A percentile compares a stretch with the other conserved stretches of the same genome.
Evolutionary conservation across 1,139 yeast genomes (phyloP).

Genomic region (Saccharomycopsis hybrid): DNA sequence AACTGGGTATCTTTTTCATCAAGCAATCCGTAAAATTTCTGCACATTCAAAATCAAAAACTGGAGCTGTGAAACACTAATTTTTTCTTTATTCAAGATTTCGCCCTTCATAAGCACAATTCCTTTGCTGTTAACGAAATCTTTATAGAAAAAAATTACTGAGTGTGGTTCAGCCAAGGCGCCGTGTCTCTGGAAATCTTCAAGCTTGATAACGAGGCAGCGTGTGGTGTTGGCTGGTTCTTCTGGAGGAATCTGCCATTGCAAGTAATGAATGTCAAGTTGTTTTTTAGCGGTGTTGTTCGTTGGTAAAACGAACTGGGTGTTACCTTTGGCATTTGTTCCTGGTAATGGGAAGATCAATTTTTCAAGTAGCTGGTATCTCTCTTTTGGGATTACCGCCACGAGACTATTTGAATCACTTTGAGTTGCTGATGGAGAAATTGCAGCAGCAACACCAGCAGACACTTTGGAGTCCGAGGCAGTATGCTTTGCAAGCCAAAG

Average conservation of each 20-base stretch:
- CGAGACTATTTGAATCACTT: no score
- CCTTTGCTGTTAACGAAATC: constrained; percentile 14
- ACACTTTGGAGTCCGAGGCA: background rate
- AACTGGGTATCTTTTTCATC: constrained; percentile 7
- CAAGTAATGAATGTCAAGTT: constrained; percentile 19
- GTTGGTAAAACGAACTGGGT: constrained; percentile 17
- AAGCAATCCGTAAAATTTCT: constrained; percentile 20
- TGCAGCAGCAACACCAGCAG: background rate
- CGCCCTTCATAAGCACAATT: constrained; percentile 20
- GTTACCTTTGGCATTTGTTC: constrained; percentile 1
- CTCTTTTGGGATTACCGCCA: constrained; percentile 4
- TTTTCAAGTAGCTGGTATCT: constrained; percentile 8
- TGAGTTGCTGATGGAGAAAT: background rate
- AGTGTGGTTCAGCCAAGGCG: constrained; percentile 12
- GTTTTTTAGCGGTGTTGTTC: constrained; percentile 11
- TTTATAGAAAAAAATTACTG: constrained; percentile 17
- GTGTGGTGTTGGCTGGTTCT: constrained; percentile 5
- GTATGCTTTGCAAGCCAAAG: constrained; percentile 14
- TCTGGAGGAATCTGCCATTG: constrained; percentile 17
- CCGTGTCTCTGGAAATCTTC: constrained; percentile 17
- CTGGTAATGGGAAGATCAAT: background rate
- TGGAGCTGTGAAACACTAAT: constrained; percentile 10
- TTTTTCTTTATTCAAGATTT: constrained; percentile 11
- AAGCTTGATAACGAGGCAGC: constrained; percentile 11
- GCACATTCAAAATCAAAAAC: constrained; percentile 17